These are phyloP conservation scores for Polytrichum commune DNA, from an alignment of 225 moss, liverwort and hornwort species.

Conservation along the genomic window DNA sequence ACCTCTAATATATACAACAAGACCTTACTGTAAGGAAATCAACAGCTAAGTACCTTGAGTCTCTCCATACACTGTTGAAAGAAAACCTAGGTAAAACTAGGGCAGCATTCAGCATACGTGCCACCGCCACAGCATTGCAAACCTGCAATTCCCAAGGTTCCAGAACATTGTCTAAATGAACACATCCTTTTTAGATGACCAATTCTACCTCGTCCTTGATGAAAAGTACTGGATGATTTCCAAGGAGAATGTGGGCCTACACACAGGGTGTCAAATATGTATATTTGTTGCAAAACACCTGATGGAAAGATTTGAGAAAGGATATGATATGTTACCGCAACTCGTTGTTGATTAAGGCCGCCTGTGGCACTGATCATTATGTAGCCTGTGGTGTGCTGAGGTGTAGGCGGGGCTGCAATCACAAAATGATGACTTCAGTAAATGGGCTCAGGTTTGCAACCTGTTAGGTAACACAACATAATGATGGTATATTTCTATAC, in stretches of 20 bases:
- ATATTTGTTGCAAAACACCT: background rate
- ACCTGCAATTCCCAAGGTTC: conserved; percentile 42
- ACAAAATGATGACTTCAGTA: conserved; percentile 3
- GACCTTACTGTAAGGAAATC: no score
- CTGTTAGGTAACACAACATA: background rate
- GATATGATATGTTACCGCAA: conserved; percentile 51
- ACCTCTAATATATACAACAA: no score
- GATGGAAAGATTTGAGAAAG: background rate
- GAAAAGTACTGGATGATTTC: no score
- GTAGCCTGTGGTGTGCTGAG: conserved; percentile 65
- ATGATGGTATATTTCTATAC: no score
- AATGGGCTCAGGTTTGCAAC: background rate
- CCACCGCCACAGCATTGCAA: conserved; percentile 92
- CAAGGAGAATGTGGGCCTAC: no score
- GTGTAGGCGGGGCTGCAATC: conserved; percentile 59
- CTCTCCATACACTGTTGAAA: conserved; percentile 92
- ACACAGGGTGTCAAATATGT: no score
- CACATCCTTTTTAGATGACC: no score
- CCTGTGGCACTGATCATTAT: conserved; percentile 88
- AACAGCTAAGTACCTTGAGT: conserved; percentile 48
- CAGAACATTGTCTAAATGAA: conserved; percentile 5
- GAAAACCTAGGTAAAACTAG: conserved; percentile 81
- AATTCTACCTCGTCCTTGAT: no score
- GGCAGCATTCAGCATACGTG: conserved; percentile 91
- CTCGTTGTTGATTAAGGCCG: conserved; percentile 97